Conservation (phyloP, 768 basidiomycete genomes). For the Boletellus ananas region DNA sequence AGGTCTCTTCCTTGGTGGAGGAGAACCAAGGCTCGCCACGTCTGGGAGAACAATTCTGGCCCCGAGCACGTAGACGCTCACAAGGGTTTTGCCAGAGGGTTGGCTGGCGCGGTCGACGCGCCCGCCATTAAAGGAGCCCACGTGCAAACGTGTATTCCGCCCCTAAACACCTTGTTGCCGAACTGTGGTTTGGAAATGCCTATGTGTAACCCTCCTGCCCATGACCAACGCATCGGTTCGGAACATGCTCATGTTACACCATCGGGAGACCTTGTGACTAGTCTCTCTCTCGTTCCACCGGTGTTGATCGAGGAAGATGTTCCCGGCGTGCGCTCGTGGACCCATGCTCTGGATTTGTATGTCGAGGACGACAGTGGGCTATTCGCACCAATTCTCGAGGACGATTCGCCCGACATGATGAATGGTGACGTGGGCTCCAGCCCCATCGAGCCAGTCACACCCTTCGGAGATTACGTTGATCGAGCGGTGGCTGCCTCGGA, state of each 20-base stretch:
- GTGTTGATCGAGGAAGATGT: slow-evolving; percentile 10
- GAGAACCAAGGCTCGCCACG: slow-evolving; percentile 60
- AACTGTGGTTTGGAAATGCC: slow-evolving; percentile 13
- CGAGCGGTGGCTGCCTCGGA: slow-evolving; percentile 54
- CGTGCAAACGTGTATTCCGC: slow-evolving; percentile 85
- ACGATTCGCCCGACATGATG: slow-evolving; percentile 54
- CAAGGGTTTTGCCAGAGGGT: slow-evolving; percentile 71
- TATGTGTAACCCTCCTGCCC: slow-evolving; percentile 24
- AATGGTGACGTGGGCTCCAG: slow-evolving; percentile 58
- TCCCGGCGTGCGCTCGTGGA: slow-evolving; percentile 13
- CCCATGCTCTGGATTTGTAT: slow-evolving; percentile 16
- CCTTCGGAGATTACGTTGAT: slow-evolving; percentile 74
- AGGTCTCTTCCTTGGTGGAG: slow-evolving; percentile 69
- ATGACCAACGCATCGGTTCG: slow-evolving; percentile 20
- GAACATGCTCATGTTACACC: background rate
- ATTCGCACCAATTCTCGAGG: slow-evolving; percentile 64
- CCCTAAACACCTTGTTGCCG: slow-evolving; percentile 39
- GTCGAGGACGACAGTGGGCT: slow-evolving; percentile 31
- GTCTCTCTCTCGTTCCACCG: slow-evolving; percentile 5
- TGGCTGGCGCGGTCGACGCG: slow-evolving; percentile 74
- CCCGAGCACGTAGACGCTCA: slow-evolving; percentile 18
- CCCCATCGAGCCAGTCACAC: slow-evolving; percentile 70
- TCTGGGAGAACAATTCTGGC: slow-evolving; percentile 55
- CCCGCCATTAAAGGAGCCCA: slow-evolving; percentile 79
- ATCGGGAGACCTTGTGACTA: background rate